Evolutionary conservation across 1,284 basidiomycete species (phyloP).

Genomic region (Tausonia pullulans): DNA sequence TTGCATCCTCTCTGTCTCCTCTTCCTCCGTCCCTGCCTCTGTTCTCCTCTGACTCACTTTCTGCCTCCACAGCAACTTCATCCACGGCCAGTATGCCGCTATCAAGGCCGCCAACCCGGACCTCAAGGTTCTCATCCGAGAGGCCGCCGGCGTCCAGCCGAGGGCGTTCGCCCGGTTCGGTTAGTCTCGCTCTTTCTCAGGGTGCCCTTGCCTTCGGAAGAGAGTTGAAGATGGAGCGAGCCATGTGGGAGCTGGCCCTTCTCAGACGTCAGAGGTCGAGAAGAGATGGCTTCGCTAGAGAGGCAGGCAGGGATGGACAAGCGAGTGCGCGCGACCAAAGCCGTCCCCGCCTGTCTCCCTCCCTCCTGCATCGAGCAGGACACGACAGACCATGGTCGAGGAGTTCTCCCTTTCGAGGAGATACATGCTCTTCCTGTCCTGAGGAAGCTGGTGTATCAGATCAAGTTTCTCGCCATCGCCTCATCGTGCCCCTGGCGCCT

Average conservation of each 20-base stretch:
- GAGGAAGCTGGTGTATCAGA: no score
- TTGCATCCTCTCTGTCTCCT: neutral
- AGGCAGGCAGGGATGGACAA: no score
- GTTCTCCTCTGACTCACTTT: neutral
- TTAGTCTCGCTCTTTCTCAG: constrained; percentile 39
- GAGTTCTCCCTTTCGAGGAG: no score
- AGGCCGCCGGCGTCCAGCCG: constrained; percentile 79
- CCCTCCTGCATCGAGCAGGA: neutral
- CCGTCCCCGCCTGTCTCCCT: neutral
- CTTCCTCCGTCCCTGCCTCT: neutral
- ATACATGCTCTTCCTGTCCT: no score
- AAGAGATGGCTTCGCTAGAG: no score
- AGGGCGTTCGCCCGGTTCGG: constrained; percentile 83
- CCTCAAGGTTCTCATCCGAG: constrained; percentile 76
- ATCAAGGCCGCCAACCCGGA: constrained; percentile 85
- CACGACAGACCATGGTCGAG: no score
- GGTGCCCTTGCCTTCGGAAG: neutral
- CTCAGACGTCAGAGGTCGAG: neutral
- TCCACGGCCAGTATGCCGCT: constrained; percentile 62
- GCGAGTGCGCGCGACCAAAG: no score
- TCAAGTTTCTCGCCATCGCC: neutral
- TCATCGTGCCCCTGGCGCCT: neutral
- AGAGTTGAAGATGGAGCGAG: neutral
- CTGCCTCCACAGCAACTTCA: constrained; percentile 54
- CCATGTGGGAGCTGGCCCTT: neutral